These are phyloP conservation scores for Patellaria atrata DNA, from an alignment of 495 filamentous ascomycete species.

Conservation along the genomic window DNA sequence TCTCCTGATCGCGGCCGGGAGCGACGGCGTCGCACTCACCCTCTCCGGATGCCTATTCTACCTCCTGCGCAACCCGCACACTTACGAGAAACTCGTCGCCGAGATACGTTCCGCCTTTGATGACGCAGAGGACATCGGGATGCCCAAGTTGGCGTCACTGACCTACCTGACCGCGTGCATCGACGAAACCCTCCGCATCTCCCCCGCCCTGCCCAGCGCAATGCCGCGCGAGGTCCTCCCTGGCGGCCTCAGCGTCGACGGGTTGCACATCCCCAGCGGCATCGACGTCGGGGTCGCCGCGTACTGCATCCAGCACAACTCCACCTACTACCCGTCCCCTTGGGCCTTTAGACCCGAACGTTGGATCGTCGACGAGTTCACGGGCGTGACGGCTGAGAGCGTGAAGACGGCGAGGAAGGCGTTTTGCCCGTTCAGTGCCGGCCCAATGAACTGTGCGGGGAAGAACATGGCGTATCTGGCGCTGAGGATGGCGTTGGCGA, in stretches of 20 bases:
- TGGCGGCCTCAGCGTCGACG: constrained; percentile 44
- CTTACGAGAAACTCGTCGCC: constrained; percentile 30
- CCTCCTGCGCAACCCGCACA: constrained; percentile 36
- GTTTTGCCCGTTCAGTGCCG: constrained; percentile 21
- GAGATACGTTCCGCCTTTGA: constrained; percentile 42
- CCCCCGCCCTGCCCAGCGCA: constrained; percentile 46
- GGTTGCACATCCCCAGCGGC: constrained; percentile 36
- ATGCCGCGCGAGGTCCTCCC: constrained; percentile 46
- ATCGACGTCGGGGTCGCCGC: constrained; percentile 22
- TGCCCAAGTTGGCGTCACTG: constrained; percentile 33
- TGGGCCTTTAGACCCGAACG: constrained; percentile 19
- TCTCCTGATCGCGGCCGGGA: constrained; percentile 26
- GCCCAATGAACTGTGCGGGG: constrained; percentile 20
- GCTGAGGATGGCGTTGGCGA: constrained; percentile 16
- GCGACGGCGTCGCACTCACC: constrained; percentile 25
- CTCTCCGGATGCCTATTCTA: constrained; percentile 49
- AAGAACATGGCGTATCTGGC: constrained; percentile 21
- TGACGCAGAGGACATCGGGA: constrained; percentile 36
- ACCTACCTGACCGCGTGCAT: constrained; percentile 46
- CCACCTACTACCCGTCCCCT: constrained; percentile 17
- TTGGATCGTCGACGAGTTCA: constrained; percentile 13
- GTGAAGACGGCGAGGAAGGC: constrained; percentile 11
- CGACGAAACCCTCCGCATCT: constrained; percentile 53
- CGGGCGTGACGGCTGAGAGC: constrained; percentile 6
- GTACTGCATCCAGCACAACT: constrained; percentile 20